Conservation (phyloP, 495 filamentous ascomycete species). For the Jackrogersella multiformis region DNA sequence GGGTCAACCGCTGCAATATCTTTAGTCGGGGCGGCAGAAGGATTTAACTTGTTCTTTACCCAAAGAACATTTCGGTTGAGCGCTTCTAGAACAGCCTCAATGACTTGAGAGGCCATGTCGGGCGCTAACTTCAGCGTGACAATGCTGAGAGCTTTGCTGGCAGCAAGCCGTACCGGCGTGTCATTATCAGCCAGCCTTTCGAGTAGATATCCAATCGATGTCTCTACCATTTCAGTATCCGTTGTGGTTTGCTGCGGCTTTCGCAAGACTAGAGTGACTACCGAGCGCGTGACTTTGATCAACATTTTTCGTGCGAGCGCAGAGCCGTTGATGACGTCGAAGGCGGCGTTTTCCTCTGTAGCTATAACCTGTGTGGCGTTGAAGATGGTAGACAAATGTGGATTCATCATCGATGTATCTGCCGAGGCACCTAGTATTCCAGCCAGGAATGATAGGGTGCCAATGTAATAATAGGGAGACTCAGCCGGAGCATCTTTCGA, state of each 20-base stretch:
- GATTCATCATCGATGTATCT: constrained; percentile 62
- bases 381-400: constrained; percentile 56
- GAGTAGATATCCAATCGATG: constrained; percentile 76
- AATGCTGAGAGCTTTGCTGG: constrained; percentile 90
- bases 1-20: constrained; percentile 79
- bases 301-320: constrained; percentile 79
- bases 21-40: constrained; percentile 52
- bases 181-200: constrained; percentile 79
- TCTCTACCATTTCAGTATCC: constrained; percentile 69
- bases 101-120: constrained; percentile 83
- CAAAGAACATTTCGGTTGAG: constrained; percentile 82
- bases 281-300: constrained; percentile 82
- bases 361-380: constrained; percentile 60
- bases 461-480: constrained; percentile 68
- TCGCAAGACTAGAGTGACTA: constrained; percentile 69
- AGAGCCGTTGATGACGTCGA: constrained; percentile 65
- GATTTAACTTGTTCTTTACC: constrained; percentile 50
- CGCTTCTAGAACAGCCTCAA: constrained; percentile 81
- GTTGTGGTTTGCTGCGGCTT: constrained; percentile 51
- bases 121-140: constrained; percentile 79
- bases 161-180: constrained; percentile 86
- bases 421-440: constrained; percentile 67
- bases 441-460: constrained; percentile 79
- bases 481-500: constrained; percentile 35
- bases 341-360: constrained; percentile 50